Conservation (phyloP, 164 flowering plant species). For the Piper betle region DNA sequence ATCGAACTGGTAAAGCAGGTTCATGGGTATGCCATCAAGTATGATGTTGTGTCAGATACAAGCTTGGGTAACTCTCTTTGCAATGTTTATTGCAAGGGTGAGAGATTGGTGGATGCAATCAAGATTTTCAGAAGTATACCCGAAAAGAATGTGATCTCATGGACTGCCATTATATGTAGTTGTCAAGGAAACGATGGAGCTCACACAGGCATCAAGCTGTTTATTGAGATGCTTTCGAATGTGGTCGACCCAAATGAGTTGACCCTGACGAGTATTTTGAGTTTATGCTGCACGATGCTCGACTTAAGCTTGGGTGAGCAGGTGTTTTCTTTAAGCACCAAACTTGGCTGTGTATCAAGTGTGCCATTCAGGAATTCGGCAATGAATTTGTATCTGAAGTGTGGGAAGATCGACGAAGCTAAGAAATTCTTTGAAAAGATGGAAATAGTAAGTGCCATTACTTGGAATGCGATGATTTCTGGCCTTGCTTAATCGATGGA, state of each 20-base stretch:
- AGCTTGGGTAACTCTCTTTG: slow-evolving; percentile 64
- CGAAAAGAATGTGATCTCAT: slow-evolving; percentile 68
- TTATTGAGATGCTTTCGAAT: slow-evolving; percentile 34
- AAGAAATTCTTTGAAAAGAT: slow-evolving; percentile 37
- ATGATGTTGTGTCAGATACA: slow-evolving; percentile 33
- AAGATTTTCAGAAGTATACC: slow-evolving; percentile 40
- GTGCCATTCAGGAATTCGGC: slow-evolving; percentile 40
- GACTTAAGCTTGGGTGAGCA: slow-evolving; percentile 45
- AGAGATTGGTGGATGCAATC: slow-evolving; percentile 35
- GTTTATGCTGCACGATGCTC: slow-evolving; percentile 43
- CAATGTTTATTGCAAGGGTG: slow-evolving; percentile 53
- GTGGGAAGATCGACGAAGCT: slow-evolving; percentile 45
- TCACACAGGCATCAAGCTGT: slow-evolving; percentile 29
- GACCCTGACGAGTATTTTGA: slow-evolving; percentile 51
- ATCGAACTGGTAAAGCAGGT: slow-evolving; percentile 44
- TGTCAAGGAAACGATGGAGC: slow-evolving; percentile 52
- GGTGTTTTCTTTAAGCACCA: slow-evolving; percentile 47
- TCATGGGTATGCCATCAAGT: slow-evolving; percentile 56
- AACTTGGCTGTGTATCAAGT: slow-evolving; percentile 36
- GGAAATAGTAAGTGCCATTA: slow-evolving; percentile 37
- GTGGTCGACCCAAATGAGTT: slow-evolving; percentile 34
- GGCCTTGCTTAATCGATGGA: slow-evolving; percentile 62
- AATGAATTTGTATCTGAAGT: slow-evolving; percentile 72
- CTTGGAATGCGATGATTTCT: slow-evolving; percentile 86
- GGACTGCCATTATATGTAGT: slow-evolving; percentile 63